These are phyloP conservation scores for Neoboletus magnificus DNA, from an alignment of 768 basidiomycete species.

Conservation along the genomic window DNA sequence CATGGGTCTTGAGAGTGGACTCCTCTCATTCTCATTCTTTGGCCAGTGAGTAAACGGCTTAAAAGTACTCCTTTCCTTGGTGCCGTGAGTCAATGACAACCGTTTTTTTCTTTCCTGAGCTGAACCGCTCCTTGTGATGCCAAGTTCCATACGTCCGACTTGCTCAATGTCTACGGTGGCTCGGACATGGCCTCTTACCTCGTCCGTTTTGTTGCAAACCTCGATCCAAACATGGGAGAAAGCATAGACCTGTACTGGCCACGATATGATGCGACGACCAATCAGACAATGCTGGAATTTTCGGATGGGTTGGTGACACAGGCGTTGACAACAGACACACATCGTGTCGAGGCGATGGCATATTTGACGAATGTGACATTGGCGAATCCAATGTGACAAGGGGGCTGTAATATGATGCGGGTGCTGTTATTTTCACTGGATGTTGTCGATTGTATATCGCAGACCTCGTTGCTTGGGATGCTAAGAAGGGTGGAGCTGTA, in stretches of 20 bases:
- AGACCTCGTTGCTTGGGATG: no score
- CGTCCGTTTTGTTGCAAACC: conserved; percentile 20
- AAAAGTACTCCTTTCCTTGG: conserved; percentile 43
- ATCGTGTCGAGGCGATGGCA: conserved; percentile 37
- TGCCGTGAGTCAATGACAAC: conserved; percentile 36
- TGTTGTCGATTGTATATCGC: no score
- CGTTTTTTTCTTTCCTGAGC: not conserved
- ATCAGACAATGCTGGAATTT: conserved; percentile 38
- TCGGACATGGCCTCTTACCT: conserved; percentile 42
- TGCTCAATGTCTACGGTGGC: conserved; percentile 39
- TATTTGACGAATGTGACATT: conserved; percentile 23
- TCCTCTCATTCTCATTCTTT: not conserved
- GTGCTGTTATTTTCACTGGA: no score
- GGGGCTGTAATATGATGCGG: no score
- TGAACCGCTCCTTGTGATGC: not conserved
- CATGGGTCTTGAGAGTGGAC: not conserved
- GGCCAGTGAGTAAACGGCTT: conserved; percentile 38
- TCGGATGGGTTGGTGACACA: conserved; percentile 34
- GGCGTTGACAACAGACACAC: conserved; percentile 42
- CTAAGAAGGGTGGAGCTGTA: no score
- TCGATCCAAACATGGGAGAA: conserved; percentile 39
- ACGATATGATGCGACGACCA: conserved; percentile 31
- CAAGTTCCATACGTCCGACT: conserved; percentile 45
- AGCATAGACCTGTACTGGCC: conserved; percentile 42
- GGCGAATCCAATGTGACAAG: conserved; percentile 1